Base-by-base conservation (phyloP, 495 filamentous ascomycete genomes). In the Penicillium paradoxum region DNA sequence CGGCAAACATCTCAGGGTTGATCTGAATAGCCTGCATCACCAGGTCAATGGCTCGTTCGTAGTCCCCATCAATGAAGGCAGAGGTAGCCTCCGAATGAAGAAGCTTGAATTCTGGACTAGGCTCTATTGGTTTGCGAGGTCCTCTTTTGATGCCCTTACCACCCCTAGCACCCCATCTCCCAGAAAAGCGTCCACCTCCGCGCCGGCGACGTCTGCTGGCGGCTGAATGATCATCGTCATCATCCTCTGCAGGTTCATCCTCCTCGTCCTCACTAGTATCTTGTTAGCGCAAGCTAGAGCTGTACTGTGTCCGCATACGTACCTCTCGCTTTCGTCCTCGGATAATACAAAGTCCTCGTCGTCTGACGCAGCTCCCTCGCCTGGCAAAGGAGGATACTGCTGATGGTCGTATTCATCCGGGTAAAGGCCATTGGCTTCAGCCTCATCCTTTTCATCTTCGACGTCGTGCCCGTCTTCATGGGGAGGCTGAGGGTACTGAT, bases 1-100 rank as follows among this genome's bases (percentile, higher is more conserved):
- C 86, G 18, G 81, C 76, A 55, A 87, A 86, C 49, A 90, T 88
- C 64, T 95, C 91, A 13, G 88, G 87, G 62, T 96, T 95, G 58
- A 85, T 78, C 51, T 87, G 80, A 46, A 95, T 83, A 10, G 90
- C 87, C 60, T 83, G 80, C 42, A 77, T 72, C 10, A 86, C 80
- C 39, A 80, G 73, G 2, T 82, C 71, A 27, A 82, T 74, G 10
- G 89, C 86, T 32, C 76, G 71, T 24, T 84, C 81, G 62, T 84
- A 84, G 39, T 87, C 75, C 10, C 78, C 75, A 46, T 81, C 75
- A 54, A 89, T 80, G 64, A 86, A 92, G 2, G 84, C 82, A 24
- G 82, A 77, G 22, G 81, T 85, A 6, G 89, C 89, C 59, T 82
- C 69, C n/a, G 78, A 82, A 55, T 90, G 78, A 40, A 87, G 70